Base-by-base conservation (phyloP, 371 early-diverging fungal species). In the Haplosporangium sp. region DNA sequence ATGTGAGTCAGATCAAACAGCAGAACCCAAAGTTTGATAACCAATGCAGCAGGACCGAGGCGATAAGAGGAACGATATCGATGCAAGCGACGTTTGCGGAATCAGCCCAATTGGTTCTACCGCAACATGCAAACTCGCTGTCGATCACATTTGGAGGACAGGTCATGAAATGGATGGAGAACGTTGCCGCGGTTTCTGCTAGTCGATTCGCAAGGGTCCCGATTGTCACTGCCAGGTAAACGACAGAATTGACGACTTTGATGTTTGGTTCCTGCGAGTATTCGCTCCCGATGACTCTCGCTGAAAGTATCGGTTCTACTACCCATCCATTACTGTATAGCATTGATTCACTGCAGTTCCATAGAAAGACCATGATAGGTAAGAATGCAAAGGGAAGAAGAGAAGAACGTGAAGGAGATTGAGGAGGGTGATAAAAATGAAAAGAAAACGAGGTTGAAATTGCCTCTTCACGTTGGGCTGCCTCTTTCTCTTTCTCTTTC, bases 131-230 rank as follows among this genome's bases (percentile, higher is more conserved):
- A 23, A 93, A 93, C 58, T 86, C 89, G 4, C 67, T 91, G 6
- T 83, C 85, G 29, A 91, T 91, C 47, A 92, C 92, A 6, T 93
- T 93, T 86, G 94, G 94, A 69, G 93, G 94, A n/a, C 87, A 90
- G 63, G 92, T 93, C 57, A 92, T 93, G 85, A 83, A 86, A 42
- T 92, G 91, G 90, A 91, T 93, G 91, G 94, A 93, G 71, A 81
- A 73, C 7, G 88, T 90, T 73, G 88, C 90, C 5, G 73, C 89
- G 5, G 87, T 90, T 2, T 87, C 91, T 55, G 94, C 94, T 0
- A 83, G 83, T 60, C 84, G 91, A 23, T 82, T 90, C 45, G 80
- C 86, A 0, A 76, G 87, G 62, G 84, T 85, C 6, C 86, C 85
- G 59, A 74, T 90, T 12, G 74, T 91, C 29, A 88, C 90, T 13